These are phyloP conservation scores for Mucor lusitanicus DNA, from an alignment of 371 early-diverging fungal genomes.

Conservation along the genomic window DNA sequence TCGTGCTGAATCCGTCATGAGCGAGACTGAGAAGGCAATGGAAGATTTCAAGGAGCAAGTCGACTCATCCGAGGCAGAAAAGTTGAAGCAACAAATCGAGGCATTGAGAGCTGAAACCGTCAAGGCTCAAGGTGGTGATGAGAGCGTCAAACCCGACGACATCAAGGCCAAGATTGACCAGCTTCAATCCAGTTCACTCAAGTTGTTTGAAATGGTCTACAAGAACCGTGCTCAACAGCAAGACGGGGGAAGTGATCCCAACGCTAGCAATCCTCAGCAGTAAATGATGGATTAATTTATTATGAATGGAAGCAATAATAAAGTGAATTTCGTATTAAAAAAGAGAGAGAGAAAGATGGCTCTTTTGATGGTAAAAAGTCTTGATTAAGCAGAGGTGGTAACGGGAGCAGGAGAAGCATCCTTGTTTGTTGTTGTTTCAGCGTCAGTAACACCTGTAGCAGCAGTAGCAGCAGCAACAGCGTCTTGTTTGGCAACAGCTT, in stretches of 20 bases:
- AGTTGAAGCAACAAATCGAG: constrained; percentile 72
- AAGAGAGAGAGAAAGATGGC: background rate
- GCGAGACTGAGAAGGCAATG: constrained; percentile 88
- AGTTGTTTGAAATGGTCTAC: constrained; percentile 94
- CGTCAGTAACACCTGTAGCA: background rate
- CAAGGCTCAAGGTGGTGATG: constrained; percentile 65
- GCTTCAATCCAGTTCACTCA: constrained; percentile 81
- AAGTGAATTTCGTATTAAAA: background rate
- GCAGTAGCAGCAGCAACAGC: background rate
- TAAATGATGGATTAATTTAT: background rate
- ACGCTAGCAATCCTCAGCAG: constrained; percentile 1
- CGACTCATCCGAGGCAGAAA: constrained; percentile 73
- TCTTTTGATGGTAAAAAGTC: background rate
- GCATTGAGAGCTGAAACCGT: constrained; percentile 67
- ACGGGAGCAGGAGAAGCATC: background rate
- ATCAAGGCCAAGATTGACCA: constrained; percentile 68
- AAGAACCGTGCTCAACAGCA: constrained; percentile 59
- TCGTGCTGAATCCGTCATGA: constrained; percentile 83
- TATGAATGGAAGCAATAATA: background rate
- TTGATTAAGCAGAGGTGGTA: background rate
- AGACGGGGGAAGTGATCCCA: constrained; percentile 11
- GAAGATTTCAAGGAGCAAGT: constrained; percentile 89
- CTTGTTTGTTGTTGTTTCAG: background rate
- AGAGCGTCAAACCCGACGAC: constrained; percentile 56
- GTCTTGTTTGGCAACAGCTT: background rate